Evolutionary conservation across 768 basidiomycete species (phyloP).

Genomic region (Thelephora aurantiotincta): DNA sequence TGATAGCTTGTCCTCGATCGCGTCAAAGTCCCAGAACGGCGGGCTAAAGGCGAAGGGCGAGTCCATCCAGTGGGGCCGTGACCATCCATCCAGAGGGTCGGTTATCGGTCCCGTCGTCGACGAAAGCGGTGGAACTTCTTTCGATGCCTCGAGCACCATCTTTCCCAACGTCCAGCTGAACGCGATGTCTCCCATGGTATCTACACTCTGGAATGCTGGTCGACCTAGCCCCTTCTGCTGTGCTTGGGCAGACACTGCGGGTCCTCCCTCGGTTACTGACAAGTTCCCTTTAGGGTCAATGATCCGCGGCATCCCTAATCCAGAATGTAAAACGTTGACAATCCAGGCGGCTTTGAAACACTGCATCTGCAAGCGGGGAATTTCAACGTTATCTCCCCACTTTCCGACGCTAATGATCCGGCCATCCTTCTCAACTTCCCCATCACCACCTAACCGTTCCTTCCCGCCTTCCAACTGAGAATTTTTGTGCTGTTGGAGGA

Average conservation of each 20-base stretch:
- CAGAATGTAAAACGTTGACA: constrained; percentile 89
- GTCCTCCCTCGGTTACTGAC: constrained; percentile 42
- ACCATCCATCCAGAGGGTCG: constrained; percentile 57
- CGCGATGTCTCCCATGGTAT: constrained; percentile 84
- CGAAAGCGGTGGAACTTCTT: constrained; percentile 46
- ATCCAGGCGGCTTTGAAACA: constrained; percentile 99
- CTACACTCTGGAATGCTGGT: constrained; percentile 85
- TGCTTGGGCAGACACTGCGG: constrained; percentile 60
- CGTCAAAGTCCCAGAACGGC: constrained; percentile 41
- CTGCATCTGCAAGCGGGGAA: constrained; percentile 85
- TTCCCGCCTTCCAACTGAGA: constrained; percentile 24
- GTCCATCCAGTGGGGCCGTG: constrained; percentile 26
- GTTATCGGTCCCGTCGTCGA: constrained; percentile 40
- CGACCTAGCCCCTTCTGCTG: constrained; percentile 68
- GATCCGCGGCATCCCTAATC: constrained; percentile 86
- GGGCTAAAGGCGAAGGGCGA: constrained; percentile 55
- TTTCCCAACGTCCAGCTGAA: constrained; percentile 98
- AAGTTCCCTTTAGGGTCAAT: constrained; percentile 74
- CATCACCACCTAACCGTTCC: constrained; percentile 35
- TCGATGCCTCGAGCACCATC: constrained; percentile 97
- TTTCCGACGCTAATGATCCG: constrained; percentile 46
- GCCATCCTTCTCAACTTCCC: constrained; percentile 47
- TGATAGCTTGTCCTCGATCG: constrained; percentile 47
- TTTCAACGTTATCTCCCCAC: constrained; percentile 66
- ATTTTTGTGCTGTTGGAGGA: constrained; percentile 48